Evolutionary conservation across 2,329 filamentous ascomycete genomes (phyloP).

Genomic region (Capronia americana): DNA sequence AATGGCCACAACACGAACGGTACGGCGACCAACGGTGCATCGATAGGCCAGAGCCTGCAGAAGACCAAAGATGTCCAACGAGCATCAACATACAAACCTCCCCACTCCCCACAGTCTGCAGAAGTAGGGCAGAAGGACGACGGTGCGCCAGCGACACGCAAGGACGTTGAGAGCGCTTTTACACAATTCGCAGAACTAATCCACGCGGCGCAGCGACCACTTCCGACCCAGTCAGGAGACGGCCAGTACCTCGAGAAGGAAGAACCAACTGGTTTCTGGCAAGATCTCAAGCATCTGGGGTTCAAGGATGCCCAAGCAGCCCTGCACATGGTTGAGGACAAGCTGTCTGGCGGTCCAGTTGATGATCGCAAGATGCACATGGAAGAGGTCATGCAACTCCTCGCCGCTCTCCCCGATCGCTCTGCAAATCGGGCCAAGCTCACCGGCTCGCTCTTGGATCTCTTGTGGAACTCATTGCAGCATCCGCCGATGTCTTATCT

Average conservation of each 20-base stretch:
- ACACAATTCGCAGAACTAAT: conserved; percentile 55
- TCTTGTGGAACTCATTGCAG: conserved; percentile 74
- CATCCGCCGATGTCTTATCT: conserved; percentile 70
- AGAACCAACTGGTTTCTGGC: conserved; percentile 59
- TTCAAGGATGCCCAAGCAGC: conserved; percentile 68
- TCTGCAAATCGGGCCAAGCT: conserved; percentile 68
- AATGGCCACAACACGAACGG: conserved; percentile 38
- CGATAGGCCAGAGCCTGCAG: conserved; percentile 29
- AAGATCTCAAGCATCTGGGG: conserved; percentile 65
- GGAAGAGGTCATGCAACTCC: conserved; percentile 73
- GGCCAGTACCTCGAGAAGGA: conserved; percentile 62
- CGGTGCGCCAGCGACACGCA: conserved; percentile 46
- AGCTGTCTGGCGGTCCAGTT: conserved; percentile 67
- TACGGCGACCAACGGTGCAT: conserved; percentile 15
- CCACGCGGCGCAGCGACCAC: conserved; percentile 64
- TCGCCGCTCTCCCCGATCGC: conserved; percentile 66
- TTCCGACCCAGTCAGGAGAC: conserved; percentile 68
- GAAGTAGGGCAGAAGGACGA: conserved; percentile 33
- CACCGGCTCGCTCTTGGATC: conserved; percentile 70
- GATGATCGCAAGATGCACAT: conserved; percentile 82
- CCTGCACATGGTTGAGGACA: conserved; percentile 64
- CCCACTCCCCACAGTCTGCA: conserved; percentile 7
- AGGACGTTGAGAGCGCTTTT: conserved; percentile 51
- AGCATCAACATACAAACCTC: conserved; percentile 14
- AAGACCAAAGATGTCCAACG: conserved; percentile 28